Evolutionary conservation across 2,329 filamentous ascomycete species (phyloP), one percentile per base, ranked within the genome.

Genomic region (Zasmidium citrigriseum): DNA sequence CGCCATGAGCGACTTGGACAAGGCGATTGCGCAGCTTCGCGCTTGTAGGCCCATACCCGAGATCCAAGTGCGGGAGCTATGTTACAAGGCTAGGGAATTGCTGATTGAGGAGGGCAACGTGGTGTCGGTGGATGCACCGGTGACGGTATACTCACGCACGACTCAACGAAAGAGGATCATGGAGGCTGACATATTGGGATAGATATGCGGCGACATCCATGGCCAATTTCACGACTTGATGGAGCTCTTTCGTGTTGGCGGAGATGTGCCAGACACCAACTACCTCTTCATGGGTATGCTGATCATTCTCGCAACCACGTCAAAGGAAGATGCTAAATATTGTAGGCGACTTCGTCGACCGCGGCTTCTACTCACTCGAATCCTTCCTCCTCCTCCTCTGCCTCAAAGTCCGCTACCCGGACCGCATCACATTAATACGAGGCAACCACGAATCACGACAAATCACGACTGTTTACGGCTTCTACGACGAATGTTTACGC

Each of bases 141-240:
- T 98, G 60, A 98, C 93, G 75, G 89, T 92, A 85, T 56, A 83
- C 54, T 25, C 9, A 1, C 18, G 5, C 21, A 45, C 49, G 54
- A 44, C 54, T 50, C 38, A 54, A 3, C 47, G 45, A 46, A 38
- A 45, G 44, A 20, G 12, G 20, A 20, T 14, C 16, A 4, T 21
- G 48, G 4, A n/a, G 18, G 55, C 64, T 68, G 59, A 66, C 49
- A 22, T 24, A 16, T 23, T 1, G 34, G 22, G 21, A 18, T 59
- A 90, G 86, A 96, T 96, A 83, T 97, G 93, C 72, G 93, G 93
- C 69, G 93, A 97, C 73, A 97, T 98, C 58, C 93, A 98, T 72
- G 95, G 95, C 60, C 95, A 99, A 77, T 99, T 99, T 79, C 98
- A 93, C 77, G 95, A 99, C 76, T 86, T 99, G 78, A 95, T 99